Evolutionary conservation across 139 green algal genomes (phyloP).

Genomic region (Protoeuglena noctilucae): DNA sequence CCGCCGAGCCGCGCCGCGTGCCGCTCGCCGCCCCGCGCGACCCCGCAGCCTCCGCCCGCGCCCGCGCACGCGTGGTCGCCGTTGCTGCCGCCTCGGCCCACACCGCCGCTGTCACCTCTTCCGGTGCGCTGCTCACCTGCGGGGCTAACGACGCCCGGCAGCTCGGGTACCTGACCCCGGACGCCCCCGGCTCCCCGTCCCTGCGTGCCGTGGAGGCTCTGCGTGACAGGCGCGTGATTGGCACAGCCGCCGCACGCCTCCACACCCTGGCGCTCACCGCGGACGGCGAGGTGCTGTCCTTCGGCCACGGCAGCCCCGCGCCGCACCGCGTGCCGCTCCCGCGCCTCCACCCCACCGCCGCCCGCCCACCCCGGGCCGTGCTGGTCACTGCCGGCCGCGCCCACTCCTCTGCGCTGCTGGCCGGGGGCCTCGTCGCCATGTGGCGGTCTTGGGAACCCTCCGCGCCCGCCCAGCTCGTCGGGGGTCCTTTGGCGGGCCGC

Average conservation of each 20-base stretch:
- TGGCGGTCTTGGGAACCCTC: too few species aligned
- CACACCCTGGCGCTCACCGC: slow-evolving; percentile 65
- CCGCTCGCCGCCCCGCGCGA: too few species aligned
- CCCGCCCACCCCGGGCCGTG: too few species aligned
- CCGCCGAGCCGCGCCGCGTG: too few species aligned
- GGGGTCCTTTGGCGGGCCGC: too few species aligned
- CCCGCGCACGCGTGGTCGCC: slow-evolving; percentile 25
- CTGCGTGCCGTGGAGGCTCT: slow-evolving; percentile 57
- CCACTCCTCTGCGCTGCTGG: too few species aligned
- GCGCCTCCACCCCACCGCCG: too few species aligned
- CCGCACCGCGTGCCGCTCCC: slow-evolving; percentile 40
- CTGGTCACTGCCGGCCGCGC: too few species aligned
- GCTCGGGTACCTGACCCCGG: slow-evolving; percentile 64
- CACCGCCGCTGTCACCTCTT: slow-evolving; percentile 43
- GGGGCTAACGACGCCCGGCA: slow-evolving; percentile 53
- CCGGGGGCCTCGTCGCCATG: too few species aligned
- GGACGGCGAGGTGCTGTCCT: slow-evolving; percentile 64
- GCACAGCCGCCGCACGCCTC: slow-evolving; percentile 61
- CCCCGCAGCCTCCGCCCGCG: too few species aligned
- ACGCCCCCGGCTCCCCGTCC: slow-evolving; percentile 39
- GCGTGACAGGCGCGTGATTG: slow-evolving; percentile 37
- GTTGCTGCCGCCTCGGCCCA: slow-evolving; percentile 75
- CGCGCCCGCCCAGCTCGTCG: too few species aligned
- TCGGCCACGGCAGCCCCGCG: slow-evolving; percentile 59
- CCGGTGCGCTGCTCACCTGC: slow-evolving; percentile 65